Conservation (phyloP, 1,139 yeast genomes). For the Lodderomyces theae region DNA sequence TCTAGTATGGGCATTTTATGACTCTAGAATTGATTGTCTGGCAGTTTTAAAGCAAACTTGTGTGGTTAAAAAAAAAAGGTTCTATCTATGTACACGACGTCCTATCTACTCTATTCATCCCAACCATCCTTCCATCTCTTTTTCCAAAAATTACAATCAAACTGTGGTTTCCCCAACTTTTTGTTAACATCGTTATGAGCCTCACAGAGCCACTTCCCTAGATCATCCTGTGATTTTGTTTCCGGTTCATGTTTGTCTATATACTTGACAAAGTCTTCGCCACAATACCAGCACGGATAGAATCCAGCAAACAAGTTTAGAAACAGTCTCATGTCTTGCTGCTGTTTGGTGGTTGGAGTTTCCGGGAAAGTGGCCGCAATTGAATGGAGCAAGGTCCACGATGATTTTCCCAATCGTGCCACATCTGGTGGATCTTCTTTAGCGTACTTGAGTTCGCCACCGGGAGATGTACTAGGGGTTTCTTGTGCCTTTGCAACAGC, state of each 20-base stretch:
- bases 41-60: too few species aligned
- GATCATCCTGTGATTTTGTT: constrained; percentile 68
- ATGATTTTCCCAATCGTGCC: constrained; percentile 71
- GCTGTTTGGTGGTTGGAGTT: constrained; percentile 57
- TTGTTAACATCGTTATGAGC: constrained; percentile 91
- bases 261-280: constrained; percentile 73
- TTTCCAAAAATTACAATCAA: constrained; percentile 88
- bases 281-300: constrained; percentile 96
- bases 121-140: constrained; percentile 80
- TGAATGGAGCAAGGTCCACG: constrained; percentile 92
- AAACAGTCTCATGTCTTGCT: constrained; percentile 70
- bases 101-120: constrained; percentile 17
- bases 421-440: constrained; percentile 86
- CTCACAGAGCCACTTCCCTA: constrained; percentile 89
- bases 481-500: not conserved
- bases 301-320: constrained; percentile 69
- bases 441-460: constrained; percentile 19
- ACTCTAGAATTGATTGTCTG: too few species aligned
- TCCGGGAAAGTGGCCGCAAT: constrained; percentile 90
- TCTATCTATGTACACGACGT: too few species aligned
- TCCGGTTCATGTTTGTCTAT: constrained; percentile 60
- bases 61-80: too few species aligned
- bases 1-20: too few species aligned
- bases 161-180: constrained; percentile 79
- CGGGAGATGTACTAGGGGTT: not conserved